Base-by-base conservation (phyloP, 495 filamentous ascomycete genomes). In the Talaromyces stipitatus region DNA sequence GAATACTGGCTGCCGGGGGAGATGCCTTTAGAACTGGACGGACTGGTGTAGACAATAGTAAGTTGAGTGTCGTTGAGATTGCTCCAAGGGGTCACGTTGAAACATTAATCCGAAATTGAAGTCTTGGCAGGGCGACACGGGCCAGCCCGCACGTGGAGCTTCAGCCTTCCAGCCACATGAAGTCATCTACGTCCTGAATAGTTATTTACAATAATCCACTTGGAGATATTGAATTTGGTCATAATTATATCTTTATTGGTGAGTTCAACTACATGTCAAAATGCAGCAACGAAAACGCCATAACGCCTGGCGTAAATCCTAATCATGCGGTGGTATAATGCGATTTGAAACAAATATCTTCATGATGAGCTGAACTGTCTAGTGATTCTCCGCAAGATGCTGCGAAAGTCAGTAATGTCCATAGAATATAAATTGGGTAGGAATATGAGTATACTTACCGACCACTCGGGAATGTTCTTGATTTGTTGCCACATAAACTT, bases 401-500 rank as follows among this genome's bases (percentile, higher is more conserved):
- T 80, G 60, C 51, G n/a, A 51, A 22, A 53, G 27, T 23, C 28
- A 18, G 45, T 52, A 20, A 62, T 54, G 3, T 10, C 2, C 16
- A 29, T 18, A 59, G 30, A 32, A 20, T 6, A 22, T n/a, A 50
- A 11, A n/a, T n/a, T n/a, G n/a, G 10, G 27, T n/a, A 30, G 43
- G 28, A 14, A 11, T 55, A 18, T 51, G 46, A 45, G 8, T 29
- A 20, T 50, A 84, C 82, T 70, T 65, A 85, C 83, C 78, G 88
- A 92, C 94, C 95, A 98, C 79, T 98, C 94, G 9, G 94, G 94
- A 55, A 97, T 90, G 57, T 88, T 86, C 64, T 87, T 86, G 64
- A 98, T 88, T 76, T 96, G 91, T 58, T 81, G 76, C 85, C 88
- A 97, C 94, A 98, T 95, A 66, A 85, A 96, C 71, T 94, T 97